Evolutionary conservation across 768 basidiomycete species (phyloP), one percentile per base, ranked within the genome.

Genomic region (Panellus pusillus): DNA sequence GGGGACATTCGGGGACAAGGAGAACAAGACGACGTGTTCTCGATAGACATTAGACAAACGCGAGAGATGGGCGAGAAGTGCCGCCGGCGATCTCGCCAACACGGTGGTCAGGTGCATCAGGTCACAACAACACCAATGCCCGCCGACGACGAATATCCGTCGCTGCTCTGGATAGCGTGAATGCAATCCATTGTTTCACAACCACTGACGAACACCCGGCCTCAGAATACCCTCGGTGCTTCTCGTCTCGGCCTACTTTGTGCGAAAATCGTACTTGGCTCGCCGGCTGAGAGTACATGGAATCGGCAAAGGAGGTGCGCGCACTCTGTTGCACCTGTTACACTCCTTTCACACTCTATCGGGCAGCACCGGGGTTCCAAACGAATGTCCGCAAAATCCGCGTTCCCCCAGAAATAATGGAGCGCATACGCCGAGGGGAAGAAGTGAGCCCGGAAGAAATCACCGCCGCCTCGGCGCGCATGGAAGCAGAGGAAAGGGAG

Each of bases 281-380:
- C 69, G 79, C 40, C 65, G 66, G 44, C 69, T 82, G 28, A 66
- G 68, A 47, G 61, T 79, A 6, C 69, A 82, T 56, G 80, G 80
- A 7, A 81, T 81, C 37, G 80, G 80, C n/a, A 79, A 78, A 65
- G 80, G 80, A 47, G 80, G 80, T 81, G 49, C 35, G 76, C 58
- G 29, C 6, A 18, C 19, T 36, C 20, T 18, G 36, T 32, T 31
- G 24, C 17, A 24, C 6, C 35, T 7, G 36, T 28, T 20, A 19
- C 44, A 39, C 7, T 40, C n/a, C 28, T 32, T 61, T 13, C 54
- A 18, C 46, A 48, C n/a, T 40, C 31, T 9, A n/a, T 14, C 36
- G 32, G 29, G 11, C 44, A 80, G 80, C 81, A 1, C 74, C 76
- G 3, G 81, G 81, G 7, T 82, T 82, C 64, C 80, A 81, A 63